Percentiles rank a stretch among this genome's conserved stretches.
Conservation (phyloP, 192 early-diverging fungal genomes). For the Obelidium mucronatum region DNA sequence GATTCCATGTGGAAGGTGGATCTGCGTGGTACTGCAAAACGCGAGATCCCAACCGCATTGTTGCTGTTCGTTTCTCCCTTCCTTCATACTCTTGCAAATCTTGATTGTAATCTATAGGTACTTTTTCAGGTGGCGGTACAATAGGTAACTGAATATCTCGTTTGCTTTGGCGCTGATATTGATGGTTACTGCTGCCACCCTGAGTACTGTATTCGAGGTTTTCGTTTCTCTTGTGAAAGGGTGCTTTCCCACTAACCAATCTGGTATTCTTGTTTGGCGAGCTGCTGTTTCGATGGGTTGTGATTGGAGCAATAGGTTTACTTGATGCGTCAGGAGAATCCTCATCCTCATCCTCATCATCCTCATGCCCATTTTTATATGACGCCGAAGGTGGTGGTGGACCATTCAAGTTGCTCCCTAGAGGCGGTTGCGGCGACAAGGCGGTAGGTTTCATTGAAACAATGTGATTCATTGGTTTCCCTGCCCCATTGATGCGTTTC, state of each 20-base stretch:
- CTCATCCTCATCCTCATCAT: not conserved
- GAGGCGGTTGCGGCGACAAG: slow-evolving; percentile 7
- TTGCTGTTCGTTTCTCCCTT: not conserved
- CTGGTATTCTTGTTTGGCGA: not conserved
- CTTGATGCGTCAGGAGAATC: not conserved
- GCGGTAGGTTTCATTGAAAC: not conserved
- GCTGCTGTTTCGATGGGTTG: too few relatives aligned
- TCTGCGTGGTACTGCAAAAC: slow-evolving; percentile 18
- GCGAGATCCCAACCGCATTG: not conserved
- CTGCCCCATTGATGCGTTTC: not conserved
- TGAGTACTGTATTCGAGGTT: slow-evolving; percentile 7
- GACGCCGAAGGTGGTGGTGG: not conserved
- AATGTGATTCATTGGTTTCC: not conserved
- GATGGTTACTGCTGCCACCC: too few relatives aligned
- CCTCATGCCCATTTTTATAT: not conserved
- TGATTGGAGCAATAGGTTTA: not conserved
- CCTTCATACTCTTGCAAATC: not conserved
- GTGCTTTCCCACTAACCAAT: not conserved
- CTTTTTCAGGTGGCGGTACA: not conserved
- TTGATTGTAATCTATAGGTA: not conserved
- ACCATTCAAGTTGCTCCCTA: not conserved
- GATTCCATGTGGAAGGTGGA: slow-evolving; percentile 28
- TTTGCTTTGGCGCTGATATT: too few relatives aligned
- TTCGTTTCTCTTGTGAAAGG: slow-evolving; percentile 1
- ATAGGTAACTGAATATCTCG: not conserved